Evolutionary conservation across 2,329 filamentous ascomycete genomes (phyloP), one percentile per base, ranked within the genome.

Genomic region (Ustulina deusta): DNA sequence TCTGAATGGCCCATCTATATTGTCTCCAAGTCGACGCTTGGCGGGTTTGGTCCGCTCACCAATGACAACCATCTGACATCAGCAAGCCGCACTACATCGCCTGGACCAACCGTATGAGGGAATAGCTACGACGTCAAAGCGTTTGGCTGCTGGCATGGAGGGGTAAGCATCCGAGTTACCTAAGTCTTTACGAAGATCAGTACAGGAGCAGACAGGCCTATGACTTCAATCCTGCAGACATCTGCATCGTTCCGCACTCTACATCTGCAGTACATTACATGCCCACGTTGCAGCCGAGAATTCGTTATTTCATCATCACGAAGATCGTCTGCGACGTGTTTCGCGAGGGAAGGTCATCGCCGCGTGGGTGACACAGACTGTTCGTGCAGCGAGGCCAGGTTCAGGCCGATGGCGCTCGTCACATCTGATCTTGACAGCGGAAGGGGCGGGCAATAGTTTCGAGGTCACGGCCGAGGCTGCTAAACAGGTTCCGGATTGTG

Each of bases 1-100:
- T 44, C 17, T 32, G 27, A 61, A 40, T 42, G 52, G 42, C 34
- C 63, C 38, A 57, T 56, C 17, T 42, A 34, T 49, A 38, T 34
- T 52, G 58, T 40, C 58, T 49, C 25, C 17, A 40, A 61, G 36
- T 46, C 27, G 7, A 44, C 49, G 48, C 17, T 13, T 42, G 40
- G 29, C 44, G 52, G 42, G 32, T 44, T 51, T 51, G 38, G 52
- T 54, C 25, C 15, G 55, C 17, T 25, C 22, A 42, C 49, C 65
- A 60, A 49, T 63, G 65, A 68, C 57, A 59, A 22, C 49, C n/a
- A 46, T 70, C 69, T 70, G 69, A 70, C 69, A 70, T 70, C 69
- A 71, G 69, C 69, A 40, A 38, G 13, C 42, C 48, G 46, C 51
- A 51, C 36, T 36, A 25, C 57, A 58, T 61, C 29, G 54, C 25